Evolutionary conservation across 345 rosid genomes (phyloP).

Genomic region (Viola odorata): DNA sequence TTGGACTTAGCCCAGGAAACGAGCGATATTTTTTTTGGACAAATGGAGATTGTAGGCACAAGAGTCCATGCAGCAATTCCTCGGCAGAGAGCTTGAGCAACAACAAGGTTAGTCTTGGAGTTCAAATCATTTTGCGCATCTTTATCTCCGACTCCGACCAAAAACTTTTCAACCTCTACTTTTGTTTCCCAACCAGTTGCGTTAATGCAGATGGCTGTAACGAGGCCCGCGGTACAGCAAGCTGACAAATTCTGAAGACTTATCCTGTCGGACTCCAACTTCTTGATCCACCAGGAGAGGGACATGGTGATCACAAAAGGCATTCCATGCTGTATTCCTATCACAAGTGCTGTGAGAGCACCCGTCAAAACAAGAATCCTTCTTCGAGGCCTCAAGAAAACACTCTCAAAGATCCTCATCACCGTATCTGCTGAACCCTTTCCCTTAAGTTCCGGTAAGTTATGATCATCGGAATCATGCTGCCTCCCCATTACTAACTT

Average conservation of each 20-base stretch:
- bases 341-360: constrained; percentile 11
- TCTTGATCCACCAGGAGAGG: constrained; percentile 4
- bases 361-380: constrained; percentile 12
- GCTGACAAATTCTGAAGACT: constrained; percentile 24
- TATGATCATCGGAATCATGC: background rate
- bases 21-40: background rate
- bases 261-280: background rate
- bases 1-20: constrained; percentile 17
- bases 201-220: constrained; percentile 17
- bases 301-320: constrained; percentile 10
- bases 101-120: constrained; percentile 4
- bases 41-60: constrained; percentile 2
- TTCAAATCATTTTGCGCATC: background rate
- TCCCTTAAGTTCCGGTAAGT: constrained; percentile 20
- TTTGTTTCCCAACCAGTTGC: background rate
- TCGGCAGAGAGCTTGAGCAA: constrained; percentile 15
- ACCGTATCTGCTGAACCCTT: background rate
- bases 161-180: constrained; percentile 4
- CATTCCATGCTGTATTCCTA: constrained; percentile 11
- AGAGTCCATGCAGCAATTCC: constrained; percentile 12
- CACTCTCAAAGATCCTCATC: constrained; percentile 10
- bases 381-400: constrained; percentile 18
- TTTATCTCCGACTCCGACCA: background rate
- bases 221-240: constrained; percentile 24
- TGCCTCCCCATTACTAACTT: constrained; percentile 6